These are phyloP conservation scores for Aspergillus bertholletiae DNA, from an alignment of 495 filamentous ascomycete genomes.

Conservation along the genomic window DNA sequence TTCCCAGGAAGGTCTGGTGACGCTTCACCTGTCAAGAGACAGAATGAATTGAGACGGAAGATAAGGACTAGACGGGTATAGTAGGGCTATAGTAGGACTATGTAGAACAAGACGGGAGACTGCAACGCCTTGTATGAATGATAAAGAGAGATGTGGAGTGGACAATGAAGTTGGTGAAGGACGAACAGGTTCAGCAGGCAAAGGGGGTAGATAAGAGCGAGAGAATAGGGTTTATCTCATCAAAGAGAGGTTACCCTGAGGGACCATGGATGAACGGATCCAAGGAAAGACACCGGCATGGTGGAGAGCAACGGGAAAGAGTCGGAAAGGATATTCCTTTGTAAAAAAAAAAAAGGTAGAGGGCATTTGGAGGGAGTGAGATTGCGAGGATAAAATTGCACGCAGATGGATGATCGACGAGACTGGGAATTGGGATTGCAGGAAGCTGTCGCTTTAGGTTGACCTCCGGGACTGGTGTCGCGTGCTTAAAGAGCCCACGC, in stretches of 20 bases:
- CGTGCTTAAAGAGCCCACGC: slow-evolving; percentile 44
- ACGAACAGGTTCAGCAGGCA: background rate
- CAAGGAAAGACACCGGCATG: slow-evolving; percentile 1
- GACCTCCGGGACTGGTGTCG: slow-evolving; percentile 29
- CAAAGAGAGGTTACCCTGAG: background rate
- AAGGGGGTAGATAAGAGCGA: background rate
- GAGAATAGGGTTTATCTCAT: background rate
- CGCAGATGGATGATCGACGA: slow-evolving; percentile 13
- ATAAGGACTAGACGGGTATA: background rate
- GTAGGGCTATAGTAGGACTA: background rate
- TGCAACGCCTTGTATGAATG: background rate
- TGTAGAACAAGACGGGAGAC: background rate
- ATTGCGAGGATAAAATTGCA: background rate
- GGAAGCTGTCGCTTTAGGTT: slow-evolving; percentile 1
- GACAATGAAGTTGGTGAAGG: background rate
- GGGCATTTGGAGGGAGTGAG: background rate
- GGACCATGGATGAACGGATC: background rate
- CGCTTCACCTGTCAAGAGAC: too few relatives aligned
- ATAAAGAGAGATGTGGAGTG: background rate
- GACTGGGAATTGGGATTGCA: slow-evolving; percentile 2
- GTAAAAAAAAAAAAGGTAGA: background rate
- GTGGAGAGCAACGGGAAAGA: slow-evolving; percentile 6
- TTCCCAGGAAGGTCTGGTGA: background rate
- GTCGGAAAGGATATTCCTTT: slow-evolving; percentile 1
- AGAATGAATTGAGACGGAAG: background rate